phyloP scores from a whole-genome alignment of 2,329 filamentous ascomycete species.

The Microdochium paspali region DNA sequence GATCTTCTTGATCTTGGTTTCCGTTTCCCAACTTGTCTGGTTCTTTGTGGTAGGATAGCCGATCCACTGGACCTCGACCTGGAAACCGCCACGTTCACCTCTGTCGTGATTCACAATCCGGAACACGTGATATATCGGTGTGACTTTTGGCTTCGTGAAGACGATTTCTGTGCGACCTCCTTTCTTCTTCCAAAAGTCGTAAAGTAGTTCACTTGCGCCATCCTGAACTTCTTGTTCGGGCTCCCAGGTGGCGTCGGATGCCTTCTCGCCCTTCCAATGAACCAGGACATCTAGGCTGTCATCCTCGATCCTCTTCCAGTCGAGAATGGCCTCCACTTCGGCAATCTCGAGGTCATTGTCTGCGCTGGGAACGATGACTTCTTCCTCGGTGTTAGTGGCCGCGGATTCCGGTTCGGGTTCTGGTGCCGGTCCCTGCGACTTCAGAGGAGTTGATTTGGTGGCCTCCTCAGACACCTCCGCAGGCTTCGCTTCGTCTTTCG shows the following conservation, averaged over 20 bases:
- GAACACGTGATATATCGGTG: conserved; percentile 18
- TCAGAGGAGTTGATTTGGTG: background rate
- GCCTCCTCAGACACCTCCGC: too few relatives aligned
- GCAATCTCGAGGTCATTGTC: conserved; percentile 2
- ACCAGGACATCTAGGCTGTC: conserved; percentile 18
- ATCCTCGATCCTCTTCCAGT: conserved; percentile 13
- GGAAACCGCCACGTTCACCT: conserved; percentile 14
- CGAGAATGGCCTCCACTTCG: conserved; percentile 15
- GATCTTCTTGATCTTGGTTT: conserved; percentile 16
- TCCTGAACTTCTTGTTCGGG: conserved; percentile 22
- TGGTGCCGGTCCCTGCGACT: too few relatives aligned
- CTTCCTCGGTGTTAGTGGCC: conserved; percentile 4
- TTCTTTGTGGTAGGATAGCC: conserved; percentile 16
- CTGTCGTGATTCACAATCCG: conserved; percentile 17
- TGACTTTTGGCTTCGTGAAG: conserved; percentile 14
- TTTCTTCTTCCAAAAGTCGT: conserved; percentile 20
- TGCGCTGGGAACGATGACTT: conserved; percentile 5
- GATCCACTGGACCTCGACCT: conserved; percentile 22
- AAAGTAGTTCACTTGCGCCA: conserved; percentile 20
- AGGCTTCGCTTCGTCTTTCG: too few relatives aligned
- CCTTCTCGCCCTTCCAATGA: conserved; percentile 16
- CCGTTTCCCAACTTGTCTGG: conserved; percentile 19
- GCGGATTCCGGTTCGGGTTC: conserved; percentile 2
- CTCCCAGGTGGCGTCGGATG: conserved; percentile 21
- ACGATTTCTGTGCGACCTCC: conserved; percentile 19